Conservation (phyloP, 73 alveolate genomes). For the Blepharisma japonicum region DNA sequence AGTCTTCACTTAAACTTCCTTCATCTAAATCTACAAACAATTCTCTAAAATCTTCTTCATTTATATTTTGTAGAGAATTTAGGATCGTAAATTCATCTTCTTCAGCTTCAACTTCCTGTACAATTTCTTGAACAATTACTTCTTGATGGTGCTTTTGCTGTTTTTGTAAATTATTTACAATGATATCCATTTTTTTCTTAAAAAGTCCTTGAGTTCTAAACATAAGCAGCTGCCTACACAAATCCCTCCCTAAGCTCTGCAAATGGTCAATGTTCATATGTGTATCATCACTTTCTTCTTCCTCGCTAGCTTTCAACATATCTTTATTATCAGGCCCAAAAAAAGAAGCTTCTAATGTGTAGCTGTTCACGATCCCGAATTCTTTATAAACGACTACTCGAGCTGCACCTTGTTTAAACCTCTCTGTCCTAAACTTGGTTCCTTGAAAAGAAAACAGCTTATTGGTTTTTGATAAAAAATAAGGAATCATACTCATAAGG, state of each 20-base stretch:
- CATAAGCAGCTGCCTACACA: slow-evolving; percentile 11
- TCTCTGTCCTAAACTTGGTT: slow-evolving; percentile 82
- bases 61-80: background rate
- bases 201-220: background rate
- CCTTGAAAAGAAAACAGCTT: slow-evolving; percentile 82
- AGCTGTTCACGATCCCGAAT: slow-evolving; percentile 76
- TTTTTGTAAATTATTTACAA: background rate
- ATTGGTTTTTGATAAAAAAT: slow-evolving; percentile 62
- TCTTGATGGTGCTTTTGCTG: background rate
- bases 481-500: slow-evolving; percentile 5
- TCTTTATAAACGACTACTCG: slow-evolving; percentile 89
- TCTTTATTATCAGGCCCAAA: slow-evolving; percentile 71
- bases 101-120: background rate
- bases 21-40: background rate
- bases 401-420: slow-evolving; percentile 92
- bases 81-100: background rate
- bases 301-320: no score
- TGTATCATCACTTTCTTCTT: background rate
- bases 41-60: slow-evolving; percentile 17
- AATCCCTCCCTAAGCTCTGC: slow-evolving; percentile 16
- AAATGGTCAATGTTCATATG: background rate
- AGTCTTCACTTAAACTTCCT: slow-evolving; percentile 3
- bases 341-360: slow-evolving; percentile 90
- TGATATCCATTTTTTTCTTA: background rate
- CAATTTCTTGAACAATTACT: background rate